Conservation (phyloP, 148 eudicot genomes). For the Nepenthes gracilis region DNA sequence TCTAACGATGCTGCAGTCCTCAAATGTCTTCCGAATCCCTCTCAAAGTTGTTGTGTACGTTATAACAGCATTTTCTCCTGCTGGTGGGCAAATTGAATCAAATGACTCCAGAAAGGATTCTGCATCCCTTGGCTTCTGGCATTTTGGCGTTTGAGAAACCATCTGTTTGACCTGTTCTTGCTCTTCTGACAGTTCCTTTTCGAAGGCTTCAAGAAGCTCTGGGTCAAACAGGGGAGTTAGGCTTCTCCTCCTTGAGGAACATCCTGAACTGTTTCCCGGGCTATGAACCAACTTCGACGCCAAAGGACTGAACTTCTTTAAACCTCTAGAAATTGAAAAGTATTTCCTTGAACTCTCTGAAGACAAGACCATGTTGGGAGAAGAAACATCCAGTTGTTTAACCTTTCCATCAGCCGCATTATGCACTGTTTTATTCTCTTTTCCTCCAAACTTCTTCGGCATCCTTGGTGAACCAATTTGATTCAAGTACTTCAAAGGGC, state of each 20-base stretch:
- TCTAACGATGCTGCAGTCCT: constrained; percentile 63
- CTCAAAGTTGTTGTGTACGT: constrained; percentile 75
- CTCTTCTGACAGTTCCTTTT: constrained; percentile 38
- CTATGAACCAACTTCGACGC: constrained; percentile 15
- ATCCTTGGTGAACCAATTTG: constrained; percentile 44
- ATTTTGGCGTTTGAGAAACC: constrained; percentile 23
- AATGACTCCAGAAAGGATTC: constrained; percentile 13
- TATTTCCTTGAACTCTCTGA: constrained; percentile 19
- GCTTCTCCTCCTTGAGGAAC: constrained; percentile 30
- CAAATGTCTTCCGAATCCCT: constrained; percentile 93
- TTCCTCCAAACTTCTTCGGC: constrained; percentile 28
- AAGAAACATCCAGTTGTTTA: neutral
- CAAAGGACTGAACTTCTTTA: constrained; percentile 22
- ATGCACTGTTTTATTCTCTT: constrained; percentile 32
- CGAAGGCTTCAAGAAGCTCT: constrained; percentile 25
- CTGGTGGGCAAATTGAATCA: constrained; percentile 42
- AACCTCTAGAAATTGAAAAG: constrained; percentile 20
- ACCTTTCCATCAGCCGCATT: constrained; percentile 1
- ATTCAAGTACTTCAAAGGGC: constrained; percentile 43
- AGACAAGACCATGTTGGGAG: constrained; percentile 6
- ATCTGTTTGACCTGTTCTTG: constrained; percentile 54
- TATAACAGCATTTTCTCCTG: constrained; percentile 47
- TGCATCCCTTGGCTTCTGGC: neutral
- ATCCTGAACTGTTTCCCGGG: constrained; percentile 7
- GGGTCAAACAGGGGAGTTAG: constrained; percentile 68